A percentile compares a stretch with the other conserved stretches of the same genome.
These are phyloP conservation scores for Xylariaceae sp. DNA, from an alignment of 2,329 filamentous ascomycete species.

Conservation along the genomic window DNA sequence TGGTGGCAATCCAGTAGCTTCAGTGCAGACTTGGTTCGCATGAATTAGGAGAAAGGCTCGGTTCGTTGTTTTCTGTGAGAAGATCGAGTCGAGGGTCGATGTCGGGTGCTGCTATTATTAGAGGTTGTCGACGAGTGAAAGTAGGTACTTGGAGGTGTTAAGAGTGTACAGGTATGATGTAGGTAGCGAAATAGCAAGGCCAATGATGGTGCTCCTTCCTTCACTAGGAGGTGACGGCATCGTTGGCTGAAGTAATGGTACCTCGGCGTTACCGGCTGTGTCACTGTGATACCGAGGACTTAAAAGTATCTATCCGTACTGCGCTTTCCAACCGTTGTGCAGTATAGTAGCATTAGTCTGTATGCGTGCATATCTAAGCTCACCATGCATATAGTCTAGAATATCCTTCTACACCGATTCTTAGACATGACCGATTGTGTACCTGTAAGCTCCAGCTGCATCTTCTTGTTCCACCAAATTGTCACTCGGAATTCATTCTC, in stretches of 20 bases:
- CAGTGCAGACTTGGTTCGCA: neutral
- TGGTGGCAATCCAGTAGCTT: neutral
- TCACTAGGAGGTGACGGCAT: neutral
- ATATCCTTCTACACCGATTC: neutral
- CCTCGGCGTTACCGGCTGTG: too few relatives aligned
- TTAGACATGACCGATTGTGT: neutral
- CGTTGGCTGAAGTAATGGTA: neutral
- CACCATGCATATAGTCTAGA: neutral
- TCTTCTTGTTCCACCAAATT: conserved; percentile 11
- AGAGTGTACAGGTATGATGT: neutral
- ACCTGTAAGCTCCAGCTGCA: neutral
- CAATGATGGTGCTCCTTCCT: neutral
- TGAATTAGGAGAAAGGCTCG: neutral
- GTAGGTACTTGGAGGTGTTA: neutral
- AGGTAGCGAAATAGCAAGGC: neutral
- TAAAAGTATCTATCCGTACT: too few relatives aligned
- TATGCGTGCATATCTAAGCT: neutral
- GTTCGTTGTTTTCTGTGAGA: neutral
- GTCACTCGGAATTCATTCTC: neutral
- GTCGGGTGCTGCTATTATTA: too few relatives aligned
- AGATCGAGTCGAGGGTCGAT: neutral
- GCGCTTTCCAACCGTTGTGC: too few relatives aligned
- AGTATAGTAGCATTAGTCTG: neutral
- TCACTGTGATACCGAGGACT: too few relatives aligned
- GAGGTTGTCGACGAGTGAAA: too few relatives aligned